Evolutionary conservation across 306 rosid genomes (phyloP), one percentile per base, ranked within the genome.

Genomic region (Gastrolobium bilobum): DNA sequence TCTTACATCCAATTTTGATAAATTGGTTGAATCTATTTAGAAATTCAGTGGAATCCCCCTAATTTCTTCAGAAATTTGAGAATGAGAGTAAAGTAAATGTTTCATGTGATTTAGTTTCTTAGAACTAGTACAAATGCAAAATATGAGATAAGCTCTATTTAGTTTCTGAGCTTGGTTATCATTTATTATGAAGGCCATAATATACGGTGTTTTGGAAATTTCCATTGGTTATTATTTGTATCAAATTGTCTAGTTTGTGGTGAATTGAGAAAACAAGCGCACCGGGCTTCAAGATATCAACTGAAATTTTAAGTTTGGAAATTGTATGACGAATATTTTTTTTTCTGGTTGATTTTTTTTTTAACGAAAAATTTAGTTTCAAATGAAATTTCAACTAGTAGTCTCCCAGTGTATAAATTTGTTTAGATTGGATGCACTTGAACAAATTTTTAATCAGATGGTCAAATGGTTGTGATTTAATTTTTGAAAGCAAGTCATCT

Each of bases 11-110:
- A 20, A 20, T 20, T 20, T 20, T 20, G 26, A 20, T 20, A 47
- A 50, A 35, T 35, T 42, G 60, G 8, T 33, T 35, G 46, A 69
- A 50, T 57, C 44, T 14, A 5, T 31, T 53, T 34, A 54, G 30
- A 30, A 51, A 14, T 76, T 40, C 34, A 2, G 52, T 59, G 61
- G 37, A 76, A 68, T 51, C 43, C 26, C 10, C 7, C 8, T 29
- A 14, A 9, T 48, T 58, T 30, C 43, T 56, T 59, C 10, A 34
- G 71, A 75, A n/a, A 30, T 57, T 29, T 66, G 38, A 73, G 26
- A 29, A 3, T 65, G 84, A 48, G 3, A 15, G 4, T 8, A 39
- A 52, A 15, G 73, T 79, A 3, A 10, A 63, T 38, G 68, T 35
- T 5, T 37, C 5, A 6, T 66, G 60, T 34, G 30, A 10, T 67